phyloP scores from a whole-genome alignment of 2,329 filamentous ascomycete species.

The Alternaria viburni region DNA sequence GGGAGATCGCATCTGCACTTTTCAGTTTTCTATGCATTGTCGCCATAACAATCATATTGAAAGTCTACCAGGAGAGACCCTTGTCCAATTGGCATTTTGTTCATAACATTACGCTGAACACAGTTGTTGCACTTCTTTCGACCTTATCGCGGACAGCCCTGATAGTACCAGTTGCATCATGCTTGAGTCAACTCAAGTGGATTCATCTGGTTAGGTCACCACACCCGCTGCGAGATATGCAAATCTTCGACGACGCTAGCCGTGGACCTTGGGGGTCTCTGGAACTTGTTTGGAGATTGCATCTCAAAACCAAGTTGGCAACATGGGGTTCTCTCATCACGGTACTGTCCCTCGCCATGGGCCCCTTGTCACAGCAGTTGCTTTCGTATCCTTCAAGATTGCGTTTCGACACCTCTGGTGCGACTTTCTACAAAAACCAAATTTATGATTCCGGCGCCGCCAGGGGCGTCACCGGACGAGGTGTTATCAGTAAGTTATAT shows the following conservation, averaged over 20 bases:
- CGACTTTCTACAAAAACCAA: not conserved
- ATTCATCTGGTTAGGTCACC: constrained; percentile 19
- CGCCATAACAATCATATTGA: constrained; percentile 2
- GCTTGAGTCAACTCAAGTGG: constrained; percentile 43
- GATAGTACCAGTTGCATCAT: constrained; percentile 34
- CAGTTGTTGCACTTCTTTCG: constrained; percentile 13
- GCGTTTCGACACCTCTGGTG: not conserved
- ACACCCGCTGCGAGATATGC: constrained; percentile 25
- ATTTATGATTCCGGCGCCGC: not conserved
- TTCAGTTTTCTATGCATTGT: constrained; percentile 6
- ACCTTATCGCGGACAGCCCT: constrained; percentile 31
- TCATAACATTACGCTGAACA: constrained; percentile 1
- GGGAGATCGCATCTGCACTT: constrained; percentile 11
- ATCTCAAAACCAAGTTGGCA: constrained; percentile 2
- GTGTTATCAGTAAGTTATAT: too few relatives aligned
- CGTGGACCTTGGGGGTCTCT: constrained; percentile 26
- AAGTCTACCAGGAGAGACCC: constrained; percentile 2
- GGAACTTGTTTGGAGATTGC: not conserved
- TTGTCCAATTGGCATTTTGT: constrained; percentile 6
- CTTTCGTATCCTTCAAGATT: not conserved
- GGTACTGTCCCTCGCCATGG: constrained; percentile 3
- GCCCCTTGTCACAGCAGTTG: constrained; percentile 2
- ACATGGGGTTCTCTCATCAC: constrained; percentile 1
- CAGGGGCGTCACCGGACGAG: not conserved
- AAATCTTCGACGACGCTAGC: constrained; percentile 37